A percentile compares a stretch with the other conserved stretches of the same genome.
Evolutionary conservation across 1,284 basidiomycete genomes (phyloP).

Genomic region (Cerioporus squamosus): DNA sequence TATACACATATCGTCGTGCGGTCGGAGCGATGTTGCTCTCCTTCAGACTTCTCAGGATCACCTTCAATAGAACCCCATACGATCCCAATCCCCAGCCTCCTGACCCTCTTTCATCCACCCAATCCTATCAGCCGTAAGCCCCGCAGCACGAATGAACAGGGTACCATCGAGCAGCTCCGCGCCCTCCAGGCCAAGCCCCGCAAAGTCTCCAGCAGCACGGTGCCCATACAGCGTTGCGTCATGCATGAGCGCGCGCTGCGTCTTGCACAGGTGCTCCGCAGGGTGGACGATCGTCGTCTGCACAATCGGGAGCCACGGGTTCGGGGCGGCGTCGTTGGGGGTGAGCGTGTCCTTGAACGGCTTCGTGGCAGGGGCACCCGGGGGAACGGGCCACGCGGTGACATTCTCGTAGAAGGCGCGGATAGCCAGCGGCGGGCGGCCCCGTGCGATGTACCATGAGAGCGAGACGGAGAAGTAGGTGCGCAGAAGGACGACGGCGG

Average conservation of each 20-base stretch:
- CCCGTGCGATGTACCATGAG: constrained; percentile 41
- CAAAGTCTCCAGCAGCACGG: constrained; percentile 39
- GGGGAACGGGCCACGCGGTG: neutral
- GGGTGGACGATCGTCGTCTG: constrained; percentile 53
- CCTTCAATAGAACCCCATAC: constrained; percentile 25
- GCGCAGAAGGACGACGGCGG: constrained; percentile 38
- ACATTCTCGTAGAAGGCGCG: constrained; percentile 36
- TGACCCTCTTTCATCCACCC: constrained; percentile 59
- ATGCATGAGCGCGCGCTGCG: constrained; percentile 59
- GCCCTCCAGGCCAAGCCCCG: constrained; percentile 42
- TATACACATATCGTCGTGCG: too few species aligned
- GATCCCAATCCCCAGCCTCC: constrained; percentile 32
- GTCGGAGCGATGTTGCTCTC: too few species aligned
- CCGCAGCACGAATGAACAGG: constrained; percentile 58
- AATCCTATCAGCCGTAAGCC: constrained; percentile 50
- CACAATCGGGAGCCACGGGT: constrained; percentile 61
- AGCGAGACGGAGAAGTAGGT: constrained; percentile 42
- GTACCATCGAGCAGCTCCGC: constrained; percentile 61
- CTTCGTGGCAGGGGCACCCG: constrained; percentile 14
- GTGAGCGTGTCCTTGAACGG: constrained; percentile 41
- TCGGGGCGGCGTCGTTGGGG: constrained; percentile 39
- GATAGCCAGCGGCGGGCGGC: constrained; percentile 39
- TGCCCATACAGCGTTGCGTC: constrained; percentile 53
- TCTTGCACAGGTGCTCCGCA: constrained; percentile 67
- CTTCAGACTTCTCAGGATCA: too few species aligned